phyloP scores from a whole-genome alignment of 805 yeast species.

The Ogataea methylovora region DNA sequence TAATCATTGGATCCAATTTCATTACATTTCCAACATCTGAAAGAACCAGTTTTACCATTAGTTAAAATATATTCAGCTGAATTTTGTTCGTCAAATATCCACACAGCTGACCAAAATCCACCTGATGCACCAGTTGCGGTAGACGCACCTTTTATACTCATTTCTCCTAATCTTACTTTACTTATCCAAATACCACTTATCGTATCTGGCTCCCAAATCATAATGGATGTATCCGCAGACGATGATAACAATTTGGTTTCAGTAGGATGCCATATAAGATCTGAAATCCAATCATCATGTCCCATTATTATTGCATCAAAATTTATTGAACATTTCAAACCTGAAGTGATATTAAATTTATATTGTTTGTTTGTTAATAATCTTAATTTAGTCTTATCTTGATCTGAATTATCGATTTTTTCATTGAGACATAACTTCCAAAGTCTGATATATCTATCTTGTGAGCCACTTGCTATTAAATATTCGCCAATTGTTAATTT shows the following conservation, averaged over 20 bases:
- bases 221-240: constrained; percentile 87
- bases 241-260: constrained; percentile 64
- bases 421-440: constrained; percentile 70
- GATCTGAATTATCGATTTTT: constrained; percentile 48
- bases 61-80: constrained; percentile 55
- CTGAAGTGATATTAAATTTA: constrained; percentile 35
- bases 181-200: constrained; percentile 89
- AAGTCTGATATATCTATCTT: constrained; percentile 83
- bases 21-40: constrained; percentile 57
- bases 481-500: constrained; percentile 35
- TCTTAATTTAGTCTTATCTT: constrained; percentile 42
- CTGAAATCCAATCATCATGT: constrained; percentile 96
- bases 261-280: constrained; percentile 72
- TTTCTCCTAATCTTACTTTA: constrained; percentile 74
- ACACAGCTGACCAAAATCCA: constrained; percentile 56
- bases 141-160: constrained; percentile 93
- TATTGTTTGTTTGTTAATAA: constrained; percentile 68
- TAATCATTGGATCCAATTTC: constrained; percentile 8
- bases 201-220: constrained; percentile 89
- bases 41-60: constrained; percentile 88
- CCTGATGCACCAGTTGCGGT: constrained; percentile 94
- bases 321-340: constrained; percentile 45
- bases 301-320: constrained; percentile 96
- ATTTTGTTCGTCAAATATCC: constrained; percentile 44
- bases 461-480: constrained; percentile 82